Percentiles rank a stretch among this genome's conserved stretches.
phyloP scores from a whole-genome alignment of 768 basidiomycete species.

The Leccinum sublutescens region DNA sequence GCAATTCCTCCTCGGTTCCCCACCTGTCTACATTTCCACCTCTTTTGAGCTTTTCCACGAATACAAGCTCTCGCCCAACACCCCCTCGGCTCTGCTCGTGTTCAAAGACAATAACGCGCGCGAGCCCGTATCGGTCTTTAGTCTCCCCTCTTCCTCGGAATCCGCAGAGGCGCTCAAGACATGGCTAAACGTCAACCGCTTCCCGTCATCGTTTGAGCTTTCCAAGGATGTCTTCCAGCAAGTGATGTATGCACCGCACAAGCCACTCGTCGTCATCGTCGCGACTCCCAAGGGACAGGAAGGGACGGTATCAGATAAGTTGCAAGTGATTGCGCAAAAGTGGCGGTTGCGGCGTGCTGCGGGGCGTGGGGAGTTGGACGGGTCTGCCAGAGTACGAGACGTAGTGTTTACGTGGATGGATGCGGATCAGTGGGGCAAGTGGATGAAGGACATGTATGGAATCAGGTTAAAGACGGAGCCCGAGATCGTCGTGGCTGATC shows the following conservation, averaged over 20 bases:
- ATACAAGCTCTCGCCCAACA: constrained; percentile 35
- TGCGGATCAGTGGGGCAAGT: constrained; percentile 74
- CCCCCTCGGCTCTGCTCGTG: constrained; percentile 64
- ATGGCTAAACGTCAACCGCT: constrained; percentile 70
- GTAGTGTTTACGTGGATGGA: constrained; percentile 94
- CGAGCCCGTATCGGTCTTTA: constrained; percentile 46
- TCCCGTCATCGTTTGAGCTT: constrained; percentile 74
- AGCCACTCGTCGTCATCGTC: constrained; percentile 77
- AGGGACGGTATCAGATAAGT: constrained; percentile 43
- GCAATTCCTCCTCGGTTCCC: constrained; percentile 47
- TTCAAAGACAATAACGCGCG: constrained; percentile 57
- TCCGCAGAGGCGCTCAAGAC: constrained; percentile 26
- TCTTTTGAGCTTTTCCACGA: constrained; percentile 32
- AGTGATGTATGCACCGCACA: constrained; percentile 78
- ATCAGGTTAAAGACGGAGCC: constrained; percentile 38
- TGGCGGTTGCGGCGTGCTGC: constrained; percentile 46
- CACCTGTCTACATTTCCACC: constrained; percentile 46
- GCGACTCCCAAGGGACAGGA: constrained; percentile 41
- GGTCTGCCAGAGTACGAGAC: constrained; percentile 33
- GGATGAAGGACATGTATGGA: constrained; percentile 93
- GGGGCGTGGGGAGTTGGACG: background rate
- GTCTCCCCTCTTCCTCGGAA: constrained; percentile 5
- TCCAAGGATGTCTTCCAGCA: constrained; percentile 76
- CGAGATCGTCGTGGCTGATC: constrained; percentile 74
- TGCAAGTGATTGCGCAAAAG: constrained; percentile 52